Conservation (phyloP, 208 protist species). For the Vickermania spadyakhi region DNA sequence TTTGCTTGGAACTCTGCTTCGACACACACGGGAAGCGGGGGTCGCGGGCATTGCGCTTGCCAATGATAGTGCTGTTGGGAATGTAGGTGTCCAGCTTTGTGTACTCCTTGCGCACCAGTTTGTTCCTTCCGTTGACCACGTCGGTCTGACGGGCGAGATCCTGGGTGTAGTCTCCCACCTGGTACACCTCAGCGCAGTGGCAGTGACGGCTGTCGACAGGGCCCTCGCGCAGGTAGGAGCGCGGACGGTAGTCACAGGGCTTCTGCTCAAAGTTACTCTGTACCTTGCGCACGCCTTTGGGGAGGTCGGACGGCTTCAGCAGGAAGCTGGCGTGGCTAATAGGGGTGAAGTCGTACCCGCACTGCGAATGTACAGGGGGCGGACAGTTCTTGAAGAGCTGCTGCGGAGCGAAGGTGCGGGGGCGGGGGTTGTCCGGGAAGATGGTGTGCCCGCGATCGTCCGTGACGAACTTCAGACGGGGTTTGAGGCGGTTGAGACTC, state of each 20-base stretch:
- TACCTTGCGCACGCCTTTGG: conserved; percentile 48
- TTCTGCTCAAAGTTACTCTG: conserved; percentile 69
- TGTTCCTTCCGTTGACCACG: conserved; percentile 63
- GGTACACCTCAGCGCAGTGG: conserved; percentile 79
- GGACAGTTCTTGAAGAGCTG: conserved; percentile 68
- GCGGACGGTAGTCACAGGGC: conserved; percentile 64
- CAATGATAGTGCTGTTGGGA: conserved; percentile 57
- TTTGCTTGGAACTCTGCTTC: background rate
- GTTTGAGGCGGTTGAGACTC: conserved; percentile 23
- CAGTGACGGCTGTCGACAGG: conserved; percentile 57
- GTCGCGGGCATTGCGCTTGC: conserved; percentile 40
- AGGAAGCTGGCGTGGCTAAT: conserved; percentile 69
- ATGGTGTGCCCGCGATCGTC: conserved; percentile 53
- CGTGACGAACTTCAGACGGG: conserved; percentile 46
- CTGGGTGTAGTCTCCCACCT: conserved; percentile 82
- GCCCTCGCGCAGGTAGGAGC: conserved; percentile 52
- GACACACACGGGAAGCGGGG: conserved; percentile 37
- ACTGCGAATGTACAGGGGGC: conserved; percentile 61
- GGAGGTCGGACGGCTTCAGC: conserved; percentile 43
- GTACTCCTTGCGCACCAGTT: conserved; percentile 34
- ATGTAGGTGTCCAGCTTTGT: conserved; percentile 47
- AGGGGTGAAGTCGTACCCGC: conserved; percentile 81
- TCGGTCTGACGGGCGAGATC: conserved; percentile 47
- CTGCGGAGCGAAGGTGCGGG: conserved; percentile 65
- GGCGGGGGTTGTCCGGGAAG: conserved; percentile 19